phyloP scores from a whole-genome alignment of 2,329 filamentous ascomycete species.

The Didymella keratinophila region DNA sequence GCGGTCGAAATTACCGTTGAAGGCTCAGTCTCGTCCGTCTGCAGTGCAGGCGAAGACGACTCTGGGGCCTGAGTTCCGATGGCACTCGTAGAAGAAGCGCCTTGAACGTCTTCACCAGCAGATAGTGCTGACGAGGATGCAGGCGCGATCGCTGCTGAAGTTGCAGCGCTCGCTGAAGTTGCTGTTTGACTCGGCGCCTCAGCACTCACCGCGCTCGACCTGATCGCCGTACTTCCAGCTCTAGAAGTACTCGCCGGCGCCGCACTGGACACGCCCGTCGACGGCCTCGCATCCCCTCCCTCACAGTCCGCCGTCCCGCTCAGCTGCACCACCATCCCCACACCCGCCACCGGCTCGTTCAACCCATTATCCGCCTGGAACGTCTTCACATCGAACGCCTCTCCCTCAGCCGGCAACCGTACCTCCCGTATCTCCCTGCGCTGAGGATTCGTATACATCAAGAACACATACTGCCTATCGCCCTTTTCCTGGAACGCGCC shows the following conservation, averaged over 20 bases:
- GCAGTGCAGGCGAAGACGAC: neutral
- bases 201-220: neutral
- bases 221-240: neutral
- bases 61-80: neutral
- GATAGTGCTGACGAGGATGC: neutral
- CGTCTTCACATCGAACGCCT: slow-evolving; percentile 37
- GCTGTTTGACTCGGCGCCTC: neutral
- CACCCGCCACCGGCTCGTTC: slow-evolving; percentile 37
- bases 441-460: slow-evolving; percentile 44
- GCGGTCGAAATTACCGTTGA: neutral
- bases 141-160: neutral
- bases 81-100: neutral
- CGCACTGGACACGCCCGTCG: neutral
- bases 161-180: neutral
- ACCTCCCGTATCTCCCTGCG: slow-evolving; percentile 31
- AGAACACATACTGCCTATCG: slow-evolving; percentile 43
- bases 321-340: slow-evolving; percentile 47
- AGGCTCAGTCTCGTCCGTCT: neutral
- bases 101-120: neutral
- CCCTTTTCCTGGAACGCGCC: slow-evolving; percentile 44
- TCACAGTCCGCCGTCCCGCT: slow-evolving; percentile 35
- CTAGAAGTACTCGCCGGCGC: neutral
- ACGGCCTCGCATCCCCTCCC: slow-evolving; percentile 1
- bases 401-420: slow-evolving; percentile 37
- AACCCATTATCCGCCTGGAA: slow-evolving; percentile 45